Evolutionary conservation across 1,284 basidiomycete genomes (phyloP).

Genomic region (Cronartium quercuum): DNA sequence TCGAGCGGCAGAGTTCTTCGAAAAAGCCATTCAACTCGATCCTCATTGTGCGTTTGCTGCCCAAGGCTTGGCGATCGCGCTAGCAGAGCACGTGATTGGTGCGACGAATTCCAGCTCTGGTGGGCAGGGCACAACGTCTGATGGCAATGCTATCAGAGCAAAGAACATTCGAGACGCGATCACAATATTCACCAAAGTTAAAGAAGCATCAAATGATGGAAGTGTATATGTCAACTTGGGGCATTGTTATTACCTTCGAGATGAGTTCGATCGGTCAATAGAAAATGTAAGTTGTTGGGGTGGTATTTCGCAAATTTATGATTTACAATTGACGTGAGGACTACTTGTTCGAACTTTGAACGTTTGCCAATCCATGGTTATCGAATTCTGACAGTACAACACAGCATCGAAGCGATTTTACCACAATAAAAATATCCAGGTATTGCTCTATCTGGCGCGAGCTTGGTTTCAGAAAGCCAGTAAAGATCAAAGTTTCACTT

Average conservation of each 20-base stretch:
- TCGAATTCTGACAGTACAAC: conserved; percentile 63
- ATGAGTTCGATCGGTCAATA: conserved; percentile 87
- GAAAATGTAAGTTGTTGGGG: conserved; percentile 67
- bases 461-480: conserved; percentile 87
- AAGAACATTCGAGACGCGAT: conserved; percentile 75
- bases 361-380: background rate
- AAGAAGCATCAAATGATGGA: conserved; percentile 74
- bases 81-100: conserved; percentile 75
- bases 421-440: conserved; percentile 62
- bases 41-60: conserved; percentile 80
- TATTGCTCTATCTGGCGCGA: conserved; percentile 73
- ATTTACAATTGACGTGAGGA: background rate
- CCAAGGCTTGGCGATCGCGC: conserved; percentile 82
- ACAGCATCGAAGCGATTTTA: conserved; percentile 72
- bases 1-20: conserved; percentile 77
- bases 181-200: conserved; percentile 76
- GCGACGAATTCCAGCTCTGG: conserved; percentile 47
- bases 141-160: conserved; percentile 53
- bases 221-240: conserved; percentile 91
- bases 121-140: conserved; percentile 2
- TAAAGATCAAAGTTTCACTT: conserved; percentile 70
- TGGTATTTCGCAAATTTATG: conserved; percentile 17
- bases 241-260: conserved; percentile 80
- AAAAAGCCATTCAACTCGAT: conserved; percentile 75
- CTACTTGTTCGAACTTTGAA: background rate